These are phyloP conservation scores for Pseudoneurospora amorphoporcata DNA, from an alignment of 495 filamentous ascomycete genomes.

Conservation along the genomic window DNA sequence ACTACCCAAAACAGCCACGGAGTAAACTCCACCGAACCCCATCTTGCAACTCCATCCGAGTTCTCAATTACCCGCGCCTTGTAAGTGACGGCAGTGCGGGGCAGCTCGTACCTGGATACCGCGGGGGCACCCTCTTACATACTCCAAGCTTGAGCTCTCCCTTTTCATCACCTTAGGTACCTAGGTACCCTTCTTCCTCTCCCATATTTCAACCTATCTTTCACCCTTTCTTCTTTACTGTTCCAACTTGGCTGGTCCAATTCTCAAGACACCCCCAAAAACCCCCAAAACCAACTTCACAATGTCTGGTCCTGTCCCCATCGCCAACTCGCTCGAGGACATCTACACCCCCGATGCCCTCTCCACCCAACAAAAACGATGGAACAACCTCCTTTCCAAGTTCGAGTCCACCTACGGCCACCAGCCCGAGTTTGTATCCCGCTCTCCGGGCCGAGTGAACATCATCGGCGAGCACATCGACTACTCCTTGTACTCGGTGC, in stretches of 20 bases:
- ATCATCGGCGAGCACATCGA: slow-evolving; percentile 99
- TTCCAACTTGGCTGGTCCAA: neutral
- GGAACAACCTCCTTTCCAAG: slow-evolving; percentile 56
- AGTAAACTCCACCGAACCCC: neutral
- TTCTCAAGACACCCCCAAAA: neutral
- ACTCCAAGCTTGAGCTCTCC: neutral
- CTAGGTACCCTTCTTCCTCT: neutral
- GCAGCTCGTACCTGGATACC: neutral
- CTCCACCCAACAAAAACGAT: slow-evolving; percentile 49
- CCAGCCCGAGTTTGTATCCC: slow-evolving; percentile 68
- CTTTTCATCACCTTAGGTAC: neutral
- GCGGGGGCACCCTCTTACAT: neutral
- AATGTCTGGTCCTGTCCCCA: slow-evolving; percentile 51
- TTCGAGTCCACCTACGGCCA: slow-evolving; percentile 67
- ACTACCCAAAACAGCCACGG: neutral
- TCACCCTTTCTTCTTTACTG: neutral
- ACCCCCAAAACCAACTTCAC: neutral
- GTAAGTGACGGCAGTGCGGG: neutral
- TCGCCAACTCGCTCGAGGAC: slow-evolving; percentile 47
- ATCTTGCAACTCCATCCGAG: neutral
- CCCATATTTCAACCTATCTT: neutral
- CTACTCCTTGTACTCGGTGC: slow-evolving; percentile 91
- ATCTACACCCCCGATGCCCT: slow-evolving; percentile 60
- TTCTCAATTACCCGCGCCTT: neutral
- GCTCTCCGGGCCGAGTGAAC: slow-evolving; percentile 91